These are phyloP conservation scores for Quercus glauca DNA, from an alignment of 306 rosid genomes.

Conservation along the genomic window DNA sequence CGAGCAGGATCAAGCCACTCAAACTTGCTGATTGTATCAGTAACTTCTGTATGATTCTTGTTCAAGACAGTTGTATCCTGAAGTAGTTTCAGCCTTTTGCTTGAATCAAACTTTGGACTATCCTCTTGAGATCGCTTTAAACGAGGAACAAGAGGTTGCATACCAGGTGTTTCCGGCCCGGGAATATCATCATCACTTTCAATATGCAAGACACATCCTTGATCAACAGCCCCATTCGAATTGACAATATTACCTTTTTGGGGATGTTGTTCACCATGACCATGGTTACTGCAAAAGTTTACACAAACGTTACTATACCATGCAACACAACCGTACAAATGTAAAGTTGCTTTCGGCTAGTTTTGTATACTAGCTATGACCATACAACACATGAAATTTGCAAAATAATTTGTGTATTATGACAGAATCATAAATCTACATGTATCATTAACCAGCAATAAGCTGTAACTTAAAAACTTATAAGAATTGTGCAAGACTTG, in stretches of 20 bases:
- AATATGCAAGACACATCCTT: slow-evolving; percentile 14
- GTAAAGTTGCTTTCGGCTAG: neutral
- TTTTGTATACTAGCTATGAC: neutral
- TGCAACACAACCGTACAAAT: neutral
- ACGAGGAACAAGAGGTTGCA: slow-evolving; percentile 48
- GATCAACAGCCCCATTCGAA: slow-evolving; percentile 27
- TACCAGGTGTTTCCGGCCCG: slow-evolving; percentile 85
- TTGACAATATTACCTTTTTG: slow-evolving; percentile 18
- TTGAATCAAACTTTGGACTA: slow-evolving; percentile 40
- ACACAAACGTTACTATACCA: neutral
- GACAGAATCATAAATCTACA: neutral
- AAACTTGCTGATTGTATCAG: slow-evolving; percentile 68
- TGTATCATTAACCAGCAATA: neutral
- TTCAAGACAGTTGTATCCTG: slow-evolving; percentile 38
- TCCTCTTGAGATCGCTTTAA: slow-evolving; percentile 63
- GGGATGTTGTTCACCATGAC: slow-evolving; percentile 31
- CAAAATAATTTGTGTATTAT: neutral
- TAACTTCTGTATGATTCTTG: slow-evolving; percentile 39
- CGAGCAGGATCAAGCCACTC: slow-evolving; percentile 89
- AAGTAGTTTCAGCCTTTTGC: slow-evolving; percentile 62
- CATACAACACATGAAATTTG: neutral
- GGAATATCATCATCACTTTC: slow-evolving; percentile 40
- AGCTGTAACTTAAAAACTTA: neutral
- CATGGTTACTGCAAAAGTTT: slow-evolving; percentile 41
- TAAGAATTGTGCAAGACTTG: neutral